Evolutionary conservation across 805 yeast species (phyloP).

Genomic region (Barnettozyma wickerhamii): DNA sequence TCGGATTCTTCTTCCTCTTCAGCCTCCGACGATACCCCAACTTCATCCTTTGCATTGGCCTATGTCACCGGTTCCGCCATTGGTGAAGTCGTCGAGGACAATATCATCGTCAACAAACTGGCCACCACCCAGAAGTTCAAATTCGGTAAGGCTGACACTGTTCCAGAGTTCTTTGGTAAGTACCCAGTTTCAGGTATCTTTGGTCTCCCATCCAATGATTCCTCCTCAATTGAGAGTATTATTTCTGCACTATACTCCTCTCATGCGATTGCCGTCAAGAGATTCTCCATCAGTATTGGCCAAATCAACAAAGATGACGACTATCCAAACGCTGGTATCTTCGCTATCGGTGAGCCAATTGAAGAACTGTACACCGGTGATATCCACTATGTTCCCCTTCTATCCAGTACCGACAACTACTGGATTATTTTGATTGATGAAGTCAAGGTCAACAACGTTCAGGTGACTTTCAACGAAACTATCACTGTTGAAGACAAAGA

Average conservation of each 20-base stretch:
- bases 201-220: constrained; percentile 49
- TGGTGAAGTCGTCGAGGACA: constrained; percentile 41
- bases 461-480: constrained; percentile 30
- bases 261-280: constrained; percentile 29
- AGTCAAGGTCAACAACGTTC: constrained; percentile 32
- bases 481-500: constrained; percentile 3
- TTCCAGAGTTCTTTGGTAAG: constrained; percentile 47
- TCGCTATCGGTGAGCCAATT: constrained; percentile 39
- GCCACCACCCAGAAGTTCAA: constrained; percentile 36
- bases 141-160: constrained; percentile 50
- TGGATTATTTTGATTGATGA: constrained; percentile 48
- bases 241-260: constrained; percentile 35
- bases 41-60: constrained; percentile 40
- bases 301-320: constrained; percentile 21
- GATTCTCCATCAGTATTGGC: constrained; percentile 45
- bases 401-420: constrained; percentile 33
- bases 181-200: constrained; percentile 57
- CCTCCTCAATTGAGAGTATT: constrained; percentile 34
- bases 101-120: constrained; percentile 27
- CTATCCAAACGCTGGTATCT: constrained; percentile 34
- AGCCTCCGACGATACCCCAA: constrained; percentile 13
- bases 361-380: constrained; percentile 36
- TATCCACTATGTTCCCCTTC: constrained; percentile 35
- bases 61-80: constrained; percentile 52
- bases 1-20: constrained; percentile 12